These are phyloP conservation scores for Lithocarpus polystachyus DNA, from an alignment of 306 rosid genomes.

Conservation along the genomic window DNA sequence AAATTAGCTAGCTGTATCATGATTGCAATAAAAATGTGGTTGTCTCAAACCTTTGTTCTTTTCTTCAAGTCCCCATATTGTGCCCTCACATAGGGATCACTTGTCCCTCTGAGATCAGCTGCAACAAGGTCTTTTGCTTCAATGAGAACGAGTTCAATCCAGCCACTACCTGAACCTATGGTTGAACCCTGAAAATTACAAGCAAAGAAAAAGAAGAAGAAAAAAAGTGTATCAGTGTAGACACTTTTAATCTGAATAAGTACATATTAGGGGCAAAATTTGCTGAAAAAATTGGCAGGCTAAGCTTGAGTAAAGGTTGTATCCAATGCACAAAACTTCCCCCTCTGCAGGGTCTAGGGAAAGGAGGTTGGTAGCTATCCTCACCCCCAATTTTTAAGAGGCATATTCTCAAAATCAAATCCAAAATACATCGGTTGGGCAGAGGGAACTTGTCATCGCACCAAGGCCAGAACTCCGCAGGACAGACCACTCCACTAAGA, in stretches of 20 bases:
- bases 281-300: background rate
- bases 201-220: background rate
- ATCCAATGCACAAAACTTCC: too few relatives aligned
- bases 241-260: constrained; percentile 2
- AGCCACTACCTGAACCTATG: constrained; percentile 46
- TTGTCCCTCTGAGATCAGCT: constrained; percentile 96
- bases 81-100: constrained; percentile 95
- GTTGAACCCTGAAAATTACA: constrained; percentile 53
- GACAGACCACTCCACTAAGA: too few relatives aligned
- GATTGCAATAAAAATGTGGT: constrained; percentile 9
- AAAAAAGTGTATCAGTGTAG: constrained; percentile 15
- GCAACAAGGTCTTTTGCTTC: constrained; percentile 91
- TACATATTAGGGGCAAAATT: background rate
- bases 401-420: too few relatives aligned
- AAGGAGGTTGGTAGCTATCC: too few relatives aligned
- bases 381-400: too few relatives aligned
- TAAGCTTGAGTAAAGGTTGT: background rate
- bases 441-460: too few relatives aligned
- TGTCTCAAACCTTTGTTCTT: constrained; percentile 73
- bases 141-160: constrained; percentile 84
- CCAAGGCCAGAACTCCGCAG: too few relatives aligned
- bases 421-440: too few relatives aligned
- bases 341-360: too few relatives aligned
- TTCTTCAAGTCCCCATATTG: constrained; percentile 80
- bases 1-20: background rate